Conservation (phyloP, 2,329 filamentous ascomycete species). For the Diatrype stigma region DNA sequence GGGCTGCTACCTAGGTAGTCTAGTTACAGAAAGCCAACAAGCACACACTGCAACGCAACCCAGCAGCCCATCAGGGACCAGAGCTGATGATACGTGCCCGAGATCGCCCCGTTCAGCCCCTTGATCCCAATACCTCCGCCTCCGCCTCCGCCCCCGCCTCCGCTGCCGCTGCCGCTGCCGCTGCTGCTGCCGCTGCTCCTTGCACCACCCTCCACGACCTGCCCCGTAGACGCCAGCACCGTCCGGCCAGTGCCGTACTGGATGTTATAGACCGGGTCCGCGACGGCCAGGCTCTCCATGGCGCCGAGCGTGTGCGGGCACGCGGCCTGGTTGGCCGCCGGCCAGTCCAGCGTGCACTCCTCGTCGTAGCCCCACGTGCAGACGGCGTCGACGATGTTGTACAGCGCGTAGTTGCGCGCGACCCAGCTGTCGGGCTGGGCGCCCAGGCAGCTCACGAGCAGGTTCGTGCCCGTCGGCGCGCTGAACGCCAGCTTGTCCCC, state of each 20-base stretch:
- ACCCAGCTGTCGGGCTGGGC: conserved; percentile 43
- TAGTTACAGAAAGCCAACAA: neutral
- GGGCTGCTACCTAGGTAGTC: too few relatives aligned
- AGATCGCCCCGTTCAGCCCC: neutral
- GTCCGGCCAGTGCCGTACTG: conserved; percentile 45
- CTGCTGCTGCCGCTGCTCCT: neutral
- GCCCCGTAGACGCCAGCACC: conserved; percentile 29
- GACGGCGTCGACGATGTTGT: conserved; percentile 49
- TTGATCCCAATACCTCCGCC: neutral
- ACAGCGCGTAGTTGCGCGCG: conserved; percentile 47
- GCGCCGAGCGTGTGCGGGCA: conserved; percentile 44
- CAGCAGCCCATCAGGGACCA: neutral
- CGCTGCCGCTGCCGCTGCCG: neutral
- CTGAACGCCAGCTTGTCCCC: conserved; percentile 49
- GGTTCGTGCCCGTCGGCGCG: conserved; percentile 56
- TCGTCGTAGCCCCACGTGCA: conserved; percentile 50
- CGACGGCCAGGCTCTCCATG: conserved; percentile 27
- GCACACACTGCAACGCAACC: neutral
- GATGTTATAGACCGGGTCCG: conserved; percentile 46
- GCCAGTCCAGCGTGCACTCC: conserved; percentile 44
- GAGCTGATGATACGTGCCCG: neutral
- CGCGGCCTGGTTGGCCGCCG: conserved; percentile 45
- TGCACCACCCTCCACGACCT: conserved; percentile 16
- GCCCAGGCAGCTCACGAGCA: conserved; percentile 42
- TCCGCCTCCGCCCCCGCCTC: neutral